These are phyloP conservation scores for Suillus tomentosus DNA, from an alignment of 768 basidiomycete species.

Conservation along the genomic window DNA sequence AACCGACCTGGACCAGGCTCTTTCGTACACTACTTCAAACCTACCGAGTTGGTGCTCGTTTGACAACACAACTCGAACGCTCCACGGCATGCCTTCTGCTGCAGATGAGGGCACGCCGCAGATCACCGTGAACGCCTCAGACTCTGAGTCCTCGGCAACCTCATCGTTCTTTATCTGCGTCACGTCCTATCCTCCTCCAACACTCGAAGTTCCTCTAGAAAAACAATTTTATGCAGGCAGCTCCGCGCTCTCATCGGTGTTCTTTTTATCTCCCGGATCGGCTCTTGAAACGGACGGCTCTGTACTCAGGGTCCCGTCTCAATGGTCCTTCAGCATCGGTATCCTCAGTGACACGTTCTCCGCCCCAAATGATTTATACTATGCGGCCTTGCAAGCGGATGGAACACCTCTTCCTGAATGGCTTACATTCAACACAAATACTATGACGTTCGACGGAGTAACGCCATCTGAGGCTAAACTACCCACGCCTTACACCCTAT, in stretches of 20 bases:
- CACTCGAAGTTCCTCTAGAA: conserved; percentile 51
- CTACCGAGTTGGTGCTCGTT: conserved; percentile 83
- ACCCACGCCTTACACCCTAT: conserved; percentile 43
- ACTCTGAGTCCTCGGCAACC: conserved; percentile 50
- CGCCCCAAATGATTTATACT: conserved; percentile 52
- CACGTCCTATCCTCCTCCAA: conserved; percentile 54
- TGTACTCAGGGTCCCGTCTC: conserved; percentile 69
- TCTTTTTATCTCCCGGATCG: conserved; percentile 59
- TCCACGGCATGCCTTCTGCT: conserved; percentile 67
- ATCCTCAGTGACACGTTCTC: conserved; percentile 66
- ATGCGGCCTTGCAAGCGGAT: conserved; percentile 63
- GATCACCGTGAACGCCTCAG: conserved; percentile 66
- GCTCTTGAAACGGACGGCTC: conserved; percentile 53
- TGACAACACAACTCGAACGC: conserved; percentile 56
- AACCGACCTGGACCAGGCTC: conserved; percentile 42
- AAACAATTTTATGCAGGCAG: conserved; percentile 64
- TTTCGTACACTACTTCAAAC: conserved; percentile 53
- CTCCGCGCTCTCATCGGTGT: conserved; percentile 76
- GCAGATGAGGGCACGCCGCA: conserved; percentile 62
- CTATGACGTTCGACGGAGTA: conserved; percentile 78
- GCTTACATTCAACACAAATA: conserved; percentile 67
- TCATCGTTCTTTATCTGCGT: conserved; percentile 60
- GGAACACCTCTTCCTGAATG: conserved; percentile 75
- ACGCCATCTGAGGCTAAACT: conserved; percentile 52
- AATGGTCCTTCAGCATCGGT: conserved; percentile 92